These are phyloP conservation scores for Cyberlindnera mrakii DNA, from an alignment of 805 yeast genomes.

Conservation along the genomic window DNA sequence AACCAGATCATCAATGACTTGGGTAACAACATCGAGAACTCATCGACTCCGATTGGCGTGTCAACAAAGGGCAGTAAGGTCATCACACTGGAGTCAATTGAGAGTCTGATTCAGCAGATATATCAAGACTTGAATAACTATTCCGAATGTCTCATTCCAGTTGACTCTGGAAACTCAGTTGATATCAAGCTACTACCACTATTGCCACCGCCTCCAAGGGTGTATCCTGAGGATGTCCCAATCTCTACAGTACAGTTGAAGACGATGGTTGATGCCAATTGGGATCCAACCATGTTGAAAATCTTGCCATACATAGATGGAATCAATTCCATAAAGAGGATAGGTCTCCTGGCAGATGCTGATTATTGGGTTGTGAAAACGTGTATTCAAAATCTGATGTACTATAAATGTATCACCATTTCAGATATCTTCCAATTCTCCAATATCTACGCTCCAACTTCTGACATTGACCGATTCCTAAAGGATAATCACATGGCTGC, in stretches of 20 bases:
- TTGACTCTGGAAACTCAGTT: constrained; percentile 82
- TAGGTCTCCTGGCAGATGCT: constrained; percentile 75
- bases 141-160: constrained; percentile 92
- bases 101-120: constrained; percentile 80
- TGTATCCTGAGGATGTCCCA: constrained; percentile 84
- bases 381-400: constrained; percentile 86
- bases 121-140: constrained; percentile 91
- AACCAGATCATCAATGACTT: constrained; percentile 25
- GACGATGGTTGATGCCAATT: constrained; percentile 74
- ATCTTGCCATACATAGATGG: constrained; percentile 87
- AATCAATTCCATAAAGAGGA: constrained; percentile 70
- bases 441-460: constrained; percentile 85
- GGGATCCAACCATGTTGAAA: constrained; percentile 96
- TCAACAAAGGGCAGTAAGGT: constrained; percentile 15
- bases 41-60: constrained; percentile 23
- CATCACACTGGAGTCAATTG: constrained; percentile 43
- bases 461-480: constrained; percentile 63
- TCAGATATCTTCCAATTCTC: constrained; percentile 86
- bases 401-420: constrained; percentile 78
- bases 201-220: constrained; percentile 69
- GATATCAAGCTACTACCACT: constrained; percentile 93
- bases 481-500: constrained; percentile 59
- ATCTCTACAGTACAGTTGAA: constrained; percentile 75
- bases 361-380: constrained; percentile 73
- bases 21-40: constrained; percentile 14